A percentile compares a stretch with the other conserved stretches of the same genome.
Evolutionary conservation across 371 early-diverging fungal genomes (phyloP).

Genomic region (Rhizopus stolonifer): DNA sequence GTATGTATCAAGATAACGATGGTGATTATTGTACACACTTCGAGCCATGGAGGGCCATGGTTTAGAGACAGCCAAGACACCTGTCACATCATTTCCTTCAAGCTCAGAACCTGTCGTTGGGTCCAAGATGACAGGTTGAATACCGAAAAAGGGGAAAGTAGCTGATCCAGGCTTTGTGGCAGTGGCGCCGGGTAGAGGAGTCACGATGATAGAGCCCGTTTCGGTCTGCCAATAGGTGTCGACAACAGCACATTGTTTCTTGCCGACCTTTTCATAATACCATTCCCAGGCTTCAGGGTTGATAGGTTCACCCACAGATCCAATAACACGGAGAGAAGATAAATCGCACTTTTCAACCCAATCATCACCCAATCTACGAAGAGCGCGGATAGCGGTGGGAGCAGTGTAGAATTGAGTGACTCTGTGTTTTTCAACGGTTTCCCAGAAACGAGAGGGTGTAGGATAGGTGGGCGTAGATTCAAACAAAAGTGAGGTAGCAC

Average conservation of each 20-base stretch:
- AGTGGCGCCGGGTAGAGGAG: conserved; percentile 87
- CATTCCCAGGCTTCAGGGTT: conserved; percentile 97
- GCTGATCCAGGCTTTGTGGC: conserved; percentile 94
- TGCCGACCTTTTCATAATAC: conserved; percentile 91
- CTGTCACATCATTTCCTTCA: conserved; percentile 76
- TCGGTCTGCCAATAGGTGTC: conserved; percentile 98
- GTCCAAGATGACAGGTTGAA: conserved; percentile 85
- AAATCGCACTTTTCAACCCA: conserved; percentile 76
- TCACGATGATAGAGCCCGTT: conserved; percentile 92
- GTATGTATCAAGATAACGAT: conserved; percentile 89
- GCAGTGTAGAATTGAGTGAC: conserved; percentile 98
- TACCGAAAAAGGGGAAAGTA: conserved; percentile 96
- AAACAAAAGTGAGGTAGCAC: conserved; percentile 92
- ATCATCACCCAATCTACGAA: conserved; percentile 86
- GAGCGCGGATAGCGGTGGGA: conserved; percentile 96
- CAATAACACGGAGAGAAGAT: conserved; percentile 84
- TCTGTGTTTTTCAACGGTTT: conserved; percentile 79
- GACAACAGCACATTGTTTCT: conserved; percentile 86
- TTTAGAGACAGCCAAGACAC: conserved; percentile 82
- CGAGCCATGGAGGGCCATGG: conserved; percentile 97
- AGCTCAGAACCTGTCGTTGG: conserved; percentile 75
- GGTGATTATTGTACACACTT: conserved; percentile 86
- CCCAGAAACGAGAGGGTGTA: conserved; percentile 82
- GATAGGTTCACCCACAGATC: conserved; percentile 98
- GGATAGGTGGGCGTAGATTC: conserved; percentile 91